Conservation (phyloP, 2,329 filamentous ascomycete species). For the Nigrospora oryzae region DNA sequence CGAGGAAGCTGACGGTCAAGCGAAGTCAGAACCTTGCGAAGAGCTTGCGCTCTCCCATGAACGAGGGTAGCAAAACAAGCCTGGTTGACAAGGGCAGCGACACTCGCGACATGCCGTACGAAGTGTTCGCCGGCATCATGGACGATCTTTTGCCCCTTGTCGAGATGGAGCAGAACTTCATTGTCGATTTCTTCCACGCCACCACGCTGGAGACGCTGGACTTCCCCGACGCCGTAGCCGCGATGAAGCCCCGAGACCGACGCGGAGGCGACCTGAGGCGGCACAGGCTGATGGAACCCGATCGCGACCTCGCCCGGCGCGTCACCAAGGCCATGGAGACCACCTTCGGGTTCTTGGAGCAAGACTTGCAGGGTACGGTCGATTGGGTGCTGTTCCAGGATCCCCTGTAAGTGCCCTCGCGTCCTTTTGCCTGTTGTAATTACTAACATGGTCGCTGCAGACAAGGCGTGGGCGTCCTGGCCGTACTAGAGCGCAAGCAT, state of each 20-base stretch:
- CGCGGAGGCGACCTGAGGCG: conserved; percentile 64
- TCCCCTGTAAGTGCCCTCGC: conserved; percentile 57
- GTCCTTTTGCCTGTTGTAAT: background rate
- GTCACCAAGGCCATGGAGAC: conserved; percentile 85
- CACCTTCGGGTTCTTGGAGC: conserved; percentile 74
- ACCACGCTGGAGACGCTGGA: conserved; percentile 75
- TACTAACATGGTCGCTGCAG: conserved; percentile 30
- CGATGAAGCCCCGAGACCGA: conserved; percentile 57
- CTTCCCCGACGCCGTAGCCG: conserved; percentile 72
- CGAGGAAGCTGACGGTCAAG: conserved; percentile 88
- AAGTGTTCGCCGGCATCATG: conserved; percentile 72
- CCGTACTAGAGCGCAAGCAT: conserved; percentile 70
- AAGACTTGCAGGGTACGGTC: conserved; percentile 69
- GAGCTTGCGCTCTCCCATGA: conserved; percentile 58
- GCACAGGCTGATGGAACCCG: conserved; percentile 76
- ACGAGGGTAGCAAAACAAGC: conserved; percentile 45
- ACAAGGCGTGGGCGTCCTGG: conserved; percentile 84
- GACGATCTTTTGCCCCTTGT: conserved; percentile 78
- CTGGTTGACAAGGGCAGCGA: conserved; percentile 49
- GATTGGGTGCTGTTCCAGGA: conserved; percentile 78
- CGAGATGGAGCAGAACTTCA: conserved; percentile 91
- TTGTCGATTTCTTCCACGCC: conserved; percentile 94
- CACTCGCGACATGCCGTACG: conserved; percentile 64
- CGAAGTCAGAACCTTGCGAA: conserved; percentile 80
- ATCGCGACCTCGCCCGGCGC: conserved; percentile 75